These are phyloP conservation scores for Dianthus caryophyllus DNA, from an alignment of 148 eudicot genomes.

Conservation along the genomic window DNA sequence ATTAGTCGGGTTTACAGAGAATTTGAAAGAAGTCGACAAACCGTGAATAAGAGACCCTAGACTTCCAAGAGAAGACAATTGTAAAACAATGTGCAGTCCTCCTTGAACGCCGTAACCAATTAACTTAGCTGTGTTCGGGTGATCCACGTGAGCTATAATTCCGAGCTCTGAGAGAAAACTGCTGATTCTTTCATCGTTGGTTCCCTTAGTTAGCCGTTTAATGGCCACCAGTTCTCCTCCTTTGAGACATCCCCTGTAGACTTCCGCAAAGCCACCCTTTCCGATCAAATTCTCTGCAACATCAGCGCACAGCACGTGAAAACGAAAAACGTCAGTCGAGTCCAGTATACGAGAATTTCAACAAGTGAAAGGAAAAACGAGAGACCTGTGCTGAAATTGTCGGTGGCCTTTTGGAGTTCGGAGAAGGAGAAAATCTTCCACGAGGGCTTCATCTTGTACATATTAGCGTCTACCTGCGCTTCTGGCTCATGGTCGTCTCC, in stretches of 20 bases:
- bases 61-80: slow-evolving; percentile 75
- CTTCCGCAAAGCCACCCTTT: slow-evolving; percentile 77
- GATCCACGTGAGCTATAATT: slow-evolving; percentile 72
- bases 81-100: slow-evolving; percentile 60
- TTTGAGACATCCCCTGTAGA: slow-evolving; percentile 56
- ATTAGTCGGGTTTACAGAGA: background rate
- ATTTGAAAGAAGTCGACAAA: slow-evolving; percentile 22
- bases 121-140: slow-evolving; percentile 76
- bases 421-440: slow-evolving; percentile 68
- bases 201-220: slow-evolving; percentile 54
- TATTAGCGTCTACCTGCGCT: slow-evolving; percentile 22
- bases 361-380: slow-evolving; percentile 9
- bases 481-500: slow-evolving; percentile 27
- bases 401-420: slow-evolving; percentile 61
- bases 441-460: slow-evolving; percentile 39
- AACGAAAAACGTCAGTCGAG: background rate
- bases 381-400: slow-evolving; percentile 57
- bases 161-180: slow-evolving; percentile 76
- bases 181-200: slow-evolving; percentile 47
- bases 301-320: background rate
- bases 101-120: slow-evolving; percentile 79
- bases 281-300: slow-evolving; percentile 64
- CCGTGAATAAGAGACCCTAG: slow-evolving; percentile 67
- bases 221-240: slow-evolving; percentile 65
- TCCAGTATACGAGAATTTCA: background rate